These are phyloP conservation scores for Saccharomyces hybrid DNA, from an alignment of 1,139 yeast species.

Conservation along the genomic window DNA sequence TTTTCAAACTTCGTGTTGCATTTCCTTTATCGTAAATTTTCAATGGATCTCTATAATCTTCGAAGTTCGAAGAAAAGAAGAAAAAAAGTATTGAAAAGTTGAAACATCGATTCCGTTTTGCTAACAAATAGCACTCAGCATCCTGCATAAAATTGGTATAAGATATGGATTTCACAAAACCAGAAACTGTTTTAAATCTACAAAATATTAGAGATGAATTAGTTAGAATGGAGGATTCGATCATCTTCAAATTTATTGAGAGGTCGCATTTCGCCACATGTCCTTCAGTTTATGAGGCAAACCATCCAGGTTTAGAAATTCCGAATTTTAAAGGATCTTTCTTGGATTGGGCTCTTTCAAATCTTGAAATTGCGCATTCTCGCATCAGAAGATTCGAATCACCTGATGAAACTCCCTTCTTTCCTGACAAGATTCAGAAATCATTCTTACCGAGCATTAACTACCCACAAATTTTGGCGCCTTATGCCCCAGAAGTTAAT, in stretches of 20 bases:
- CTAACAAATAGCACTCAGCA: background rate
- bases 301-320: conserved; percentile 44
- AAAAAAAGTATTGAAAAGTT: background rate
- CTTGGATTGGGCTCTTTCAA: conserved; percentile 75
- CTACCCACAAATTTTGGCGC: conserved; percentile 73
- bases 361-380: conserved; percentile 71
- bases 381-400: conserved; percentile 87
- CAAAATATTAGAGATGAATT: conserved; percentile 76
- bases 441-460: conserved; percentile 73
- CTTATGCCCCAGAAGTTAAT: conserved; percentile 65
- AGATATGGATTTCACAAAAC: conserved; percentile 78
- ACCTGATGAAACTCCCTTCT: conserved; percentile 92
- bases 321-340: conserved; percentile 74
- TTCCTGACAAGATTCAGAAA: conserved; percentile 56
- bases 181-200: conserved; percentile 74
- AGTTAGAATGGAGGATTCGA: conserved; percentile 92
- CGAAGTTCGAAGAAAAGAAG: background rate
- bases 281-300: conserved; percentile 61
- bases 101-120: background rate
- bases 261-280: conserved; percentile 80
- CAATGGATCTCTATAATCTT: background rate
- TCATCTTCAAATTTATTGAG: conserved; percentile 85
- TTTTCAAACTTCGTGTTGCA: background rate
- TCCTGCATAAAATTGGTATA: background rate
- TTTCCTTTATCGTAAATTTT: background rate